Conservation (phyloP, 495 filamentous ascomycete species). For the Penicillium macrosclerotiorum region DNA sequence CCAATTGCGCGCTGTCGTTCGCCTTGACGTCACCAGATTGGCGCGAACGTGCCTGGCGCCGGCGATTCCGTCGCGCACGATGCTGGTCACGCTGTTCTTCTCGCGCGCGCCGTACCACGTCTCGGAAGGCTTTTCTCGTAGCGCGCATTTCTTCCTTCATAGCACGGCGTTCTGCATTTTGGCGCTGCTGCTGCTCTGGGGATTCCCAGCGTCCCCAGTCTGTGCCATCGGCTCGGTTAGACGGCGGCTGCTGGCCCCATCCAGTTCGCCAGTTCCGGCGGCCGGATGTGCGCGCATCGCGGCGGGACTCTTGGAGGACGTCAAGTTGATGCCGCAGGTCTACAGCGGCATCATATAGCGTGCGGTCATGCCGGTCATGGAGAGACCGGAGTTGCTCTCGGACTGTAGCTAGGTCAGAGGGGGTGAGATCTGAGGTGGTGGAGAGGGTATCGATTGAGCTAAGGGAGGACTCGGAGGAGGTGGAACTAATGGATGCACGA, state of each 20-base stretch:
- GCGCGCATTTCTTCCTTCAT: conserved; percentile 42
- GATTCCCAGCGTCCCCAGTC: conserved; percentile 44
- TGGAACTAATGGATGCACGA: conserved; percentile 34
- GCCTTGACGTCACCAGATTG: neutral
- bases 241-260: conserved; percentile 14
- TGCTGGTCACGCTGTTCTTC: conserved; percentile 37
- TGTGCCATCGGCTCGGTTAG: conserved; percentile 4
- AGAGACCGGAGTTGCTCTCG: conserved; percentile 40
- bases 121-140: conserved; percentile 39
- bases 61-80: conserved; percentile 22
- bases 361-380: conserved; percentile 39
- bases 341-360: conserved; percentile 38
- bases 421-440: conserved; percentile 40
- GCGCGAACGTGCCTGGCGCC: conserved; percentile 19
- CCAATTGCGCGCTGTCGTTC: conserved; percentile 2
- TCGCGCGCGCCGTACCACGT: conserved; percentile 38
- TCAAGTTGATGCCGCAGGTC: conserved; percentile 40
- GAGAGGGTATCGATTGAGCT: conserved; percentile 44
- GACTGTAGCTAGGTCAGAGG: conserved; percentile 40
- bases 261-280: conserved; percentile 26
- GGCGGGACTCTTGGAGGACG: conserved; percentile 37
- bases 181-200: conserved; percentile 35
- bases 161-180: conserved; percentile 27
- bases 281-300: conserved; percentile 27
- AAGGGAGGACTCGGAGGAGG: conserved; percentile 38